A percentile compares a stretch with the other conserved stretches of the same genome.
Evolutionary conservation across 2,329 filamentous ascomycete genomes (phyloP).

Genomic region (Epichloe uncinata): DNA sequence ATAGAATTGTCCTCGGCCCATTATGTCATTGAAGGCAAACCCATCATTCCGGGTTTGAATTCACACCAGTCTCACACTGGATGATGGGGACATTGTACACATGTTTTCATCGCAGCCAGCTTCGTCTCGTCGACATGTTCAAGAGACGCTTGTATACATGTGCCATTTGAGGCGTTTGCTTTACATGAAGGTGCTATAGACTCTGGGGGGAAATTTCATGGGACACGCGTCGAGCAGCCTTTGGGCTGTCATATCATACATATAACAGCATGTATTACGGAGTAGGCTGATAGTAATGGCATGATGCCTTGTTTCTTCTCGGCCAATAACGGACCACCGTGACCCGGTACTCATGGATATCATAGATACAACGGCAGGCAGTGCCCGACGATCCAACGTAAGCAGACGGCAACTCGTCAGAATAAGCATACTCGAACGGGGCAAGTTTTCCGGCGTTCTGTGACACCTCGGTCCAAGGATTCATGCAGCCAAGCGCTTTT

Average conservation of each 20-base stretch:
- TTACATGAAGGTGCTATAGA: neutral
- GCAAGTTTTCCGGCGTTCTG: neutral
- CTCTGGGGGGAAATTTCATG: neutral
- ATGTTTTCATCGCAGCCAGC: neutral
- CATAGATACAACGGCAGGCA: neutral
- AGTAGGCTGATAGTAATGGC: neutral
- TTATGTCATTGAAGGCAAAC: neutral
- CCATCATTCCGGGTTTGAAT: neutral
- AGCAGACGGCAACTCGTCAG: no score
- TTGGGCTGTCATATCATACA: neutral
- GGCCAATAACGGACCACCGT: neutral
- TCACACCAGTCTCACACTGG: neutral
- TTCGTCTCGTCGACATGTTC: neutral
- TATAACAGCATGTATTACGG: neutral
- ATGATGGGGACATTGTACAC: neutral
- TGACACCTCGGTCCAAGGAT: neutral
- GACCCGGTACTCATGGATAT: no score
- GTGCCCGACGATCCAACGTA: neutral
- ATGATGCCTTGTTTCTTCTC: neutral
- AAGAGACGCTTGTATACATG: neutral
- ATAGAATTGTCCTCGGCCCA: constrained; percentile 7
- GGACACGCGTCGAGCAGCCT: neutral
- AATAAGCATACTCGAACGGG: no score
- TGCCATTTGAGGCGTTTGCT: neutral
- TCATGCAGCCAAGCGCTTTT: no score